Percentiles rank a stretch among this genome's conserved stretches.
phyloP scores from a whole-genome alignment of 2,329 filamentous ascomycete genomes.

The Penicillium sp. region DNA sequence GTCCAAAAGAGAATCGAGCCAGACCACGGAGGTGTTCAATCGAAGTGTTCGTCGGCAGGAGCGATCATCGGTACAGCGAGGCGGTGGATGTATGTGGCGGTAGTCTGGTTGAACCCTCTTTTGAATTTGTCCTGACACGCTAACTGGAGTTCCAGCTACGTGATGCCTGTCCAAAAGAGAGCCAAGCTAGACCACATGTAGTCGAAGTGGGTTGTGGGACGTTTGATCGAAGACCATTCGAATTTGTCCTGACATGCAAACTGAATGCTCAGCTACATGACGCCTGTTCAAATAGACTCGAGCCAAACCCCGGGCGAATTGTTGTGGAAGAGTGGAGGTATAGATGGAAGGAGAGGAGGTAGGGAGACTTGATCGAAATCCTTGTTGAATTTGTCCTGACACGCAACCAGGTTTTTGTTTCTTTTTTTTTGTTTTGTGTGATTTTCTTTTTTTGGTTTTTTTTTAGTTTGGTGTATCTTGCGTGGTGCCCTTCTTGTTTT shows the following conservation, averaged over 20 bases:
- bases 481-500: background rate
- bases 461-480: background rate
- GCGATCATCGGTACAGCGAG: too few relatives aligned
- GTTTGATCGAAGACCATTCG: background rate
- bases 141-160: background rate
- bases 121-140: background rate
- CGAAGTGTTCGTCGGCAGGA: too few relatives aligned
- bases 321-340: too few relatives aligned
- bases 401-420: background rate
- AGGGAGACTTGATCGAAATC: too few relatives aligned
- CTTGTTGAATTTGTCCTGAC: background rate
- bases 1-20: background rate
- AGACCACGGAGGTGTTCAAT: too few relatives aligned
- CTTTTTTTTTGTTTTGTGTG: too few relatives aligned
- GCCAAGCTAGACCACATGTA: too few relatives aligned
- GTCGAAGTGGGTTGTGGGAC: background rate
- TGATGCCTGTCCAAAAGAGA: too few relatives aligned
- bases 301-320: too few relatives aligned
- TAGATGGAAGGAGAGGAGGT: too few relatives aligned
- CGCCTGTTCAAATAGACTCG: background rate
- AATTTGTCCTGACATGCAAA: slow-evolving; percentile 5
- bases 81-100: too few relatives aligned
- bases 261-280: background rate
- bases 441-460: too few relatives aligned
- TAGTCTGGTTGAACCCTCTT: background rate